Percentiles rank a stretch among this genome's conserved stretches.
Evolutionary conservation across 2,329 filamentous ascomycete species (phyloP).

Genomic region (Aspergillus uvarum): DNA sequence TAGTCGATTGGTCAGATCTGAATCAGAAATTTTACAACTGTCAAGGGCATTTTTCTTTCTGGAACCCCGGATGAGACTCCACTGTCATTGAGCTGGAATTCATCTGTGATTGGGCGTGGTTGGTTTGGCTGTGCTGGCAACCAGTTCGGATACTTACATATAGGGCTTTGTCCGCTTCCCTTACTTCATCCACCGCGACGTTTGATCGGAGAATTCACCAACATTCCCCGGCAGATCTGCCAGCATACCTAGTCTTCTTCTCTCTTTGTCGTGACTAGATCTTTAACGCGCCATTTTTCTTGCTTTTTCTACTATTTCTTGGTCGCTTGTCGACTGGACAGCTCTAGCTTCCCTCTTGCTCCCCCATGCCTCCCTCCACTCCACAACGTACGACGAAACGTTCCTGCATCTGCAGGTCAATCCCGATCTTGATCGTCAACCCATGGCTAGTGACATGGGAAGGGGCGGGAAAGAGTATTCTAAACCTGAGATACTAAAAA

Average conservation of each 20-base stretch:
- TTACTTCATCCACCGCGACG: slow-evolving; percentile 6
- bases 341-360: neutral
- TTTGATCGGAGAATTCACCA: slow-evolving; percentile 14
- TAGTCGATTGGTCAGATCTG: neutral
- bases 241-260: neutral
- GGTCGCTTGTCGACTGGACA: neutral
- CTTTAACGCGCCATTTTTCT: neutral
- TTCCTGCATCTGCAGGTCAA: neutral
- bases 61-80: neutral
- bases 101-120: slow-evolving; percentile 4
- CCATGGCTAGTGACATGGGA: neutral
- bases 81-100: neutral
- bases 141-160: slow-evolving; percentile 29
- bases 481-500: neutral
- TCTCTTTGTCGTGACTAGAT: too few relatives aligned
- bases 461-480: neutral
- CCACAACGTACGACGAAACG: neutral
- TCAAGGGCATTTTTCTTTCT: neutral
- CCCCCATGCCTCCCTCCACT: neutral
- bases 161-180: slow-evolving; percentile 25
- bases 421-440: neutral
- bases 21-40: neutral
- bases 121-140: slow-evolving; percentile 15
- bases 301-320: neutral
- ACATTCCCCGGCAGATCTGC: slow-evolving; percentile 1